Evolutionary conservation across 305 asterid species (phyloP), one percentile per base, ranked within the genome.

Genomic region (Plantago coronopus): DNA sequence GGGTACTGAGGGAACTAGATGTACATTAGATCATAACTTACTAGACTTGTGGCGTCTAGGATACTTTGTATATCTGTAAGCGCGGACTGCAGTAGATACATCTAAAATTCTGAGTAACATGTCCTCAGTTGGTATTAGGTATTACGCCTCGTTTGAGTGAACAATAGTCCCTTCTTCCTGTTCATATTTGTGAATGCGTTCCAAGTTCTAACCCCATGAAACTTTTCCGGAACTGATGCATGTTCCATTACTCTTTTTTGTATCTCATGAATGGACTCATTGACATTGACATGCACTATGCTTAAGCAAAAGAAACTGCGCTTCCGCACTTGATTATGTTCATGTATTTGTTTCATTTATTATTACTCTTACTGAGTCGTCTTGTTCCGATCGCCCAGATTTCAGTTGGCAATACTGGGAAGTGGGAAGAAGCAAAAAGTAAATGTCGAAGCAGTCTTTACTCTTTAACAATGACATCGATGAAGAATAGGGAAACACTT

Each of bases 381-480:
- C 43, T 14, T 62, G 62, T 62, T 70, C 31, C 59, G 21, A 53
- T 74, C 69, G 56, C 17, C 67, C 86, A 84, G 86, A 76, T 61
- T 69, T 61, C 74, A 21, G 71, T 58, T 9, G 71, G 76, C 46
- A 82, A 55, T 54, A 59, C 83, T 19, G 71, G 75, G 15, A 88
- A 84, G 87, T 19, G 71, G 75, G 15, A 88, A 84, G 87, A 91
- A 84, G 87, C 89, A 88, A 7, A 91, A 84, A 78, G 79, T 61
- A 46, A 60, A 83, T 15, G 66, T 88, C 70, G 94, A 93, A 62
- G 79, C 95, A 2, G 89, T 82, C 69, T 91, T 91, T 61, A 2
- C 88, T 82, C 69, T 91, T 91, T 61, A 63, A 76, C 66, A 72
- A 81, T 29, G 94, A 83, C 23, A 91, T 95, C 56, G 98, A 88